Evolutionary conservation across 495 filamentous ascomycete species (phyloP).

Genomic region (Trichoderma reesei): DNA sequence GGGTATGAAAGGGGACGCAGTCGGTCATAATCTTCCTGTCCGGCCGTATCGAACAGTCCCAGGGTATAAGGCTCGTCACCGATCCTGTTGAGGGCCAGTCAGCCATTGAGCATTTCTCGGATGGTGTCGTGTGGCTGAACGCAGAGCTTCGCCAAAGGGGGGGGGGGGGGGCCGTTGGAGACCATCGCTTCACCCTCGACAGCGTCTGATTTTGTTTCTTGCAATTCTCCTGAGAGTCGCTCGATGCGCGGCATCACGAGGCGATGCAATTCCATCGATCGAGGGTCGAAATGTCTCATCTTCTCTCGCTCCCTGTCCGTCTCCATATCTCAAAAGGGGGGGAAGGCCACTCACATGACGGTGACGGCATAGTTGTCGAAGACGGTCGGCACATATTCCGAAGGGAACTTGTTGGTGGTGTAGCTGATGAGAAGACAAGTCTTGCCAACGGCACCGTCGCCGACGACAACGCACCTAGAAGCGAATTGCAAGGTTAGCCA

Average conservation of each 20-base stretch:
- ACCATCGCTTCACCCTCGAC: background rate
- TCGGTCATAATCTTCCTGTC: conserved; percentile 98
- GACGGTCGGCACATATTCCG: conserved; percentile 97
- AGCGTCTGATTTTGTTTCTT: background rate
- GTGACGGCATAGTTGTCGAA: conserved; percentile 99
- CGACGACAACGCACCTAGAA: conserved; percentile 89
- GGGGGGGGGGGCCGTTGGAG: background rate
- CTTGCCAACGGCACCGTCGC: conserved; percentile 98
- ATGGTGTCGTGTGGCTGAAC: background rate
- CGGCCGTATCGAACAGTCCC: conserved; percentile 95
- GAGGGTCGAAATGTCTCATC: background rate
- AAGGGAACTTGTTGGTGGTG: conserved; percentile 99
- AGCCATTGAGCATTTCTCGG: conserved; percentile 12
- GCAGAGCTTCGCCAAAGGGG: background rate
- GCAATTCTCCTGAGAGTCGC: background rate
- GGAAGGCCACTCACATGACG: conserved; percentile 69
- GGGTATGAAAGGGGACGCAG: conserved; percentile 94
- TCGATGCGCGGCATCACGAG: background rate
- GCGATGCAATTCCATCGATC: background rate
- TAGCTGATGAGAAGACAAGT: conserved; percentile 98
- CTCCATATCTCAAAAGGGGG: background rate
- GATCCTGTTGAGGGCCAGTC: conserved; percentile 55
- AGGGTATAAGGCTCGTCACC: conserved; percentile 97
- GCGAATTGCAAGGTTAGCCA: background rate
- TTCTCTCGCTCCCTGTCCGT: background rate